Evolutionary conservation across 192 early-diverging fungal genomes (phyloP).

Genomic region (Oehlia diaphana): DNA sequence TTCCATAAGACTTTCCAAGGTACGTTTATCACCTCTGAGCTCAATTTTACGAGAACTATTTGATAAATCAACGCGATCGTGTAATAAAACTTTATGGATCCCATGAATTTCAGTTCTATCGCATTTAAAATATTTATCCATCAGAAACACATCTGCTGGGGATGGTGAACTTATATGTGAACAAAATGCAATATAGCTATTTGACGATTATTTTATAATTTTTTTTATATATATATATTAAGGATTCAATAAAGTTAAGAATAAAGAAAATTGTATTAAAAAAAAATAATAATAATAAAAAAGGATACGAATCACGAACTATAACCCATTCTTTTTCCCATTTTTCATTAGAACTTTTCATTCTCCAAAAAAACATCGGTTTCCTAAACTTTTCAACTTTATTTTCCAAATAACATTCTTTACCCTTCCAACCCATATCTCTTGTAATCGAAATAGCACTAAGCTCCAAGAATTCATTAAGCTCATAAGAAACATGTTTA

Average conservation of each 20-base stretch:
- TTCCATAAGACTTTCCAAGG: constrained; percentile 67
- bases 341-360: constrained; percentile 14
- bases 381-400: constrained; percentile 57
- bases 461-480: constrained; percentile 78
- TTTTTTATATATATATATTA: neutral
- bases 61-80: constrained; percentile 55
- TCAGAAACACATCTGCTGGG: constrained; percentile 51
- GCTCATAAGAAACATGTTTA: constrained; percentile 62
- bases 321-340: constrained; percentile 74
- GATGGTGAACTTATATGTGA: constrained; percentile 39
- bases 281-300: neutral
- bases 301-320: constrained; percentile 65
- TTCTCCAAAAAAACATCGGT: constrained; percentile 37
- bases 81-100: constrained; percentile 44
- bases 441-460: constrained; percentile 70
- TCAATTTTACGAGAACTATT: constrained; percentile 66
- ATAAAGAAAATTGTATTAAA: neutral
- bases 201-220: neutral
- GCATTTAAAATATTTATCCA: constrained; percentile 51
- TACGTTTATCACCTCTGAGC: constrained; percentile 63
- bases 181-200: constrained; percentile 58
- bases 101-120: constrained; percentile 10
- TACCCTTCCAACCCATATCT: constrained; percentile 84
- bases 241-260: neutral
- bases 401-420: constrained; percentile 73